Conservation (phyloP, 441 rosid genomes). For the Croton laevigatus region DNA sequence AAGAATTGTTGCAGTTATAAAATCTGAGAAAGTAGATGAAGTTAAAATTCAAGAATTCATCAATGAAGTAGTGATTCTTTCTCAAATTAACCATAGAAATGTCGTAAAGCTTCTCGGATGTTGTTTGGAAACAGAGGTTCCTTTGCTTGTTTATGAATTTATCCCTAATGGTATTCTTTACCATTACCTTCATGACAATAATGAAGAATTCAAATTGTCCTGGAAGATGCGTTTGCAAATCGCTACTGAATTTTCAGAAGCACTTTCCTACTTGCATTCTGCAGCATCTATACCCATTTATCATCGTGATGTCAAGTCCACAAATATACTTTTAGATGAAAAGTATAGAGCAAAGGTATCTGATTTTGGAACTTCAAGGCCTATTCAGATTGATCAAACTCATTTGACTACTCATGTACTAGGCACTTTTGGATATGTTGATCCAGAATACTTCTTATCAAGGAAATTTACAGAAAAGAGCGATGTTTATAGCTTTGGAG, state of each 20-base stretch:
- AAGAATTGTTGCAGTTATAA: slow-evolving; percentile 7
- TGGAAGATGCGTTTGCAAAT: not conserved
- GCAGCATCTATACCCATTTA: slow-evolving; percentile 4
- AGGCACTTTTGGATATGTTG: slow-evolving; percentile 19
- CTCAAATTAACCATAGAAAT: slow-evolving; percentile 10
- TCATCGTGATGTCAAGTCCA: slow-evolving; percentile 8
- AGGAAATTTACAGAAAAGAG: too few relatives aligned
- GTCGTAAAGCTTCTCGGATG: not conserved
- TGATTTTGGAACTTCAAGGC: slow-evolving; percentile 13
- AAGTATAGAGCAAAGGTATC: slow-evolving; percentile 3
- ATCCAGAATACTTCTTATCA: slow-evolving; percentile 17
- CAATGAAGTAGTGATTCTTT: not conserved
- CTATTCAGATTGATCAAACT: not conserved
- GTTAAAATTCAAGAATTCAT: not conserved
- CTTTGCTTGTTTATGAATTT: slow-evolving; percentile 12
- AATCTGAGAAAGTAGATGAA: not conserved
- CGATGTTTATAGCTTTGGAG: too few relatives aligned
- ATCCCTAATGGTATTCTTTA: slow-evolving; percentile 12
- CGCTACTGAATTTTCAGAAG: slow-evolving; percentile 2
- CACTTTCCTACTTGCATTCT: slow-evolving; percentile 1
- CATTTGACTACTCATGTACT: slow-evolving; percentile 12
- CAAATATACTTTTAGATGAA: slow-evolving; percentile 11
- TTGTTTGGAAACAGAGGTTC: slow-evolving; percentile 8
- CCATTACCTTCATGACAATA: slow-evolving; percentile 1
- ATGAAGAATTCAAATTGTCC: not conserved